phyloP scores from a whole-genome alignment of 495 filamentous ascomycete species.

The Filosporella fistucella region DNA sequence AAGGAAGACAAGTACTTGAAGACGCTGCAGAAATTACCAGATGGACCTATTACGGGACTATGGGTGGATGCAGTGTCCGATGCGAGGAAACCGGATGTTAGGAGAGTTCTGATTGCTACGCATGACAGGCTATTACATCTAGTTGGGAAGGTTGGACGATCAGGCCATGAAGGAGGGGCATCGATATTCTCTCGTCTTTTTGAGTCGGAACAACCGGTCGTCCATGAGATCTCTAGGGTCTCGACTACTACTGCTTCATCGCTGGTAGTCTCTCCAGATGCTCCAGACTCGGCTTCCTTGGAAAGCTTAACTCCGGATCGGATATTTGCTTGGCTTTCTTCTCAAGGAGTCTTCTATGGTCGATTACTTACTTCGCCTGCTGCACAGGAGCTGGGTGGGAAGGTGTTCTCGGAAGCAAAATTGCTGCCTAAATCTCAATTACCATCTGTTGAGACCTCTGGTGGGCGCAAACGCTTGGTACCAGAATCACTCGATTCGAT shows the following conservation, averaged over 20 bases:
- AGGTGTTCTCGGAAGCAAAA: conserved; percentile 65
- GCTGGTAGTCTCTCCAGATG: conserved; percentile 72
- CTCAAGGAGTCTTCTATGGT: conserved; percentile 85
- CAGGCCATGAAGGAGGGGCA: conserved; percentile 72
- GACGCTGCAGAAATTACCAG: conserved; percentile 69
- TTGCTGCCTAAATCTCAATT: conserved; percentile 70
- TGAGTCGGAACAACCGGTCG: conserved; percentile 72
- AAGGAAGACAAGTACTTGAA: conserved; percentile 92
- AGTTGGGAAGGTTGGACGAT: conserved; percentile 65
- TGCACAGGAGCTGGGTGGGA: conserved; percentile 54
- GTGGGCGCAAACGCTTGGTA: conserved; percentile 57
- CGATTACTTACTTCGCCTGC: conserved; percentile 52
- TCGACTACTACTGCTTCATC: conserved; percentile 54
- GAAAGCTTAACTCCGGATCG: conserved; percentile 49
- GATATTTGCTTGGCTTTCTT: conserved; percentile 85
- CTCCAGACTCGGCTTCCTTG: conserved; percentile 37
- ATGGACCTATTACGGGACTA: conserved; percentile 75
- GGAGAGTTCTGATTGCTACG: conserved; percentile 74
- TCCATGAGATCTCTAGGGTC: conserved; percentile 60
- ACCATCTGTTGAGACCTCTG: conserved; percentile 57
- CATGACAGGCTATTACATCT: conserved; percentile 72
- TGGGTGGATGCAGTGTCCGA: conserved; percentile 70
- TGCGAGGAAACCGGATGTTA: conserved; percentile 51
- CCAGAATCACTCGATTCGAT: conserved; percentile 74
- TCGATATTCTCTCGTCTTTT: conserved; percentile 85